Evolutionary conservation across 2,329 filamentous ascomycete species (phyloP), one percentile per base, ranked within the genome.

Genomic region (Fusarium tuaranense): DNA sequence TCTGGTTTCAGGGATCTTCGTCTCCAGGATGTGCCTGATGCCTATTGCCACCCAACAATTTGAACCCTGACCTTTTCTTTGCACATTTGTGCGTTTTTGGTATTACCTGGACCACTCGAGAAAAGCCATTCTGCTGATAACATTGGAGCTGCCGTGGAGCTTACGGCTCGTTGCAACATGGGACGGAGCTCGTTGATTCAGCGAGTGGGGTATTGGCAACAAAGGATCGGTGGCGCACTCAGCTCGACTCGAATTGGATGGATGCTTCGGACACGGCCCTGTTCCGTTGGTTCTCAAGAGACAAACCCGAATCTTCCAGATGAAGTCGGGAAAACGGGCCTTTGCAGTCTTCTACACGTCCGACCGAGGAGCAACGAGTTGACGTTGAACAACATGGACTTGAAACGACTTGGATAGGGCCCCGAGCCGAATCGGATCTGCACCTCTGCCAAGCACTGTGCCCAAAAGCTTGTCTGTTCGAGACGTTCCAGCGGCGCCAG

Each of bases 401-500:
- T 27, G 51, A 44, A 44, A 27, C 36, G 13, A 46, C 48, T 44
- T 53, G 38, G 57, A 65, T 25, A 32, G 57, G 46, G 27, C 36
- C 18, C 48, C 63, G 25, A 60, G 13, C 32, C 68, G 57, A 69
- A 73, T 73, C 72, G 72, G 70, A 75, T 71, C 72, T 75, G 70
- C 72, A 58, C 59, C 58, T 67, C 72, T 68, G 73, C 73, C 71
- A 75, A 75, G 73, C 68, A 67, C 68, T 67, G 66, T 63, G 67
- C 59, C 63, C 60, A 74, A 75, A 72, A 75, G 73, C 73, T 75
- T 75, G 71, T 75, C 71, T 72, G 41, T 63, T 53, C 34, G 51
- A 57, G 41, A 39, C 62, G 62, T 64, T 58, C 62, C 46, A 57
- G 36, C 48, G 32, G 62, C 20, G 7, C 63, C 63, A 46, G 38